Percentiles rank a stretch among this genome's conserved stretches.
Conservation (phyloP, 192 early-diverging fungal species). For the Backusella sp. region DNA sequence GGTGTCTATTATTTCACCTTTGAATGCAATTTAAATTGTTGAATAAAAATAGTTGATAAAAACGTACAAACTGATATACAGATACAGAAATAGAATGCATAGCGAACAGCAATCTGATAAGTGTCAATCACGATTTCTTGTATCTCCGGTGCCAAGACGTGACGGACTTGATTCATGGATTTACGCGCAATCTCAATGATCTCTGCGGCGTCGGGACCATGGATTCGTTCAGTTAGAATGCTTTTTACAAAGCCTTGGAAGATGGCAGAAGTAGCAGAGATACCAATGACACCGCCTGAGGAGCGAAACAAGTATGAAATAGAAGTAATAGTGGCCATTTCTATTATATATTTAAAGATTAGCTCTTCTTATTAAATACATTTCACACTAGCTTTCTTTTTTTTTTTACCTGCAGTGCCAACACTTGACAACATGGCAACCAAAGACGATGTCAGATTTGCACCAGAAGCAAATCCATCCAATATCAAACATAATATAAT, state of each 20-base stretch:
- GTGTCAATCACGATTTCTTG: conserved; percentile 14
- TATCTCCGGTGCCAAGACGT: background rate
- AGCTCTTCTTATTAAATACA: background rate
- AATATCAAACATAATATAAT: conserved; percentile 44
- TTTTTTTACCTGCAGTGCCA: conserved; percentile 47
- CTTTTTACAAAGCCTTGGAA: conserved; percentile 40
- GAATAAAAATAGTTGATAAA: conserved; percentile 12
- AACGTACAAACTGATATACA: background rate
- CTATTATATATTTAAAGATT: conserved; percentile 36
- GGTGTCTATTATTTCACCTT: background rate
- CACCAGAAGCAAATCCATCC: conserved; percentile 54
- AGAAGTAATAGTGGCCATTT: conserved; percentile 53
- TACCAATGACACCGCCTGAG: conserved; percentile 56
- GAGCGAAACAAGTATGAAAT: conserved; percentile 51
- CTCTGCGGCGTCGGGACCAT: conserved; percentile 26
- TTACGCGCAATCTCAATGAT: conserved; percentile 25
- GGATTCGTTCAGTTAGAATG: conserved; percentile 26
- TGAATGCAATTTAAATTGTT: conserved; percentile 12
- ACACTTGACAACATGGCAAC: conserved; percentile 52
- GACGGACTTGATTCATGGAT: conserved; percentile 22
- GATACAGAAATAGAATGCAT: conserved; percentile 16
- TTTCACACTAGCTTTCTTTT: background rate
- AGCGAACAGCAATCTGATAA: conserved; percentile 9
- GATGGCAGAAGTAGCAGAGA: conserved; percentile 46
- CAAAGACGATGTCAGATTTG: conserved; percentile 49